phyloP scores from a whole-genome alignment of 805 yeast genomes.

The Metschnikowia continentalis region DNA sequence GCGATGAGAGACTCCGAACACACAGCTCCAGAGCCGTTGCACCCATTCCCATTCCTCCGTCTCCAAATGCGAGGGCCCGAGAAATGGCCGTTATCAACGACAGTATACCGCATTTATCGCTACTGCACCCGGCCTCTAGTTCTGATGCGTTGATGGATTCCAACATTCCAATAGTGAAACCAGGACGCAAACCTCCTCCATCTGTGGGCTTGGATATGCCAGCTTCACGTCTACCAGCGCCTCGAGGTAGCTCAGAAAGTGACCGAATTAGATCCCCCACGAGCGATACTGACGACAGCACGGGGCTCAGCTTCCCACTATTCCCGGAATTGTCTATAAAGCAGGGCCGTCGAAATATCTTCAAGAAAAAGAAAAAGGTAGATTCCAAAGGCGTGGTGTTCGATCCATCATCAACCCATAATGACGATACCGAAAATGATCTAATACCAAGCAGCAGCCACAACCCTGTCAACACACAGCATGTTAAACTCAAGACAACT shows the following conservation, averaged over 20 bases:
- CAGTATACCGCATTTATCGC: slow-evolving; percentile 12
- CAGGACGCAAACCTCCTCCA: slow-evolving; percentile 15
- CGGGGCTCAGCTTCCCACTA: slow-evolving; percentile 25
- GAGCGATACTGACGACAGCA: slow-evolving; percentile 11
- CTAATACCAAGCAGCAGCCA: not conserved
- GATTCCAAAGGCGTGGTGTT: slow-evolving; percentile 7
- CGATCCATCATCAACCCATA: slow-evolving; percentile 7
- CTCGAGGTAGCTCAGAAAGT: not conserved
- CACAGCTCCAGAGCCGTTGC: slow-evolving; percentile 7
- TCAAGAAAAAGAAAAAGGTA: slow-evolving; percentile 8
- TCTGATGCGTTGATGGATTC: slow-evolving; percentile 12
- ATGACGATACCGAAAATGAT: slow-evolving; percentile 8
- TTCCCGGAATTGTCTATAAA: slow-evolving; percentile 28
- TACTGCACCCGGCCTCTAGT: slow-evolving; percentile 9
- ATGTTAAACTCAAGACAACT: slow-evolving; percentile 47
- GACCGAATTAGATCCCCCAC: slow-evolving; percentile 1
- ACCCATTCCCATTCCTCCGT: slow-evolving; percentile 27
- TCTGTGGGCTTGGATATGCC: not conserved
- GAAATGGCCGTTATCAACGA: slow-evolving; percentile 22
- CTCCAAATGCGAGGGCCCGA: slow-evolving; percentile 28
- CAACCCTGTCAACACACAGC: slow-evolving; percentile 5
- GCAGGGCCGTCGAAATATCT: slow-evolving; percentile 9
- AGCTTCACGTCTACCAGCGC: not conserved
- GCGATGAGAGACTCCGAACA: not conserved
- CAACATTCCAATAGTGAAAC: slow-evolving; percentile 2